Evolutionary conservation across 345 rosid species (phyloP).

Genomic region (Theobroma cacao): DNA sequence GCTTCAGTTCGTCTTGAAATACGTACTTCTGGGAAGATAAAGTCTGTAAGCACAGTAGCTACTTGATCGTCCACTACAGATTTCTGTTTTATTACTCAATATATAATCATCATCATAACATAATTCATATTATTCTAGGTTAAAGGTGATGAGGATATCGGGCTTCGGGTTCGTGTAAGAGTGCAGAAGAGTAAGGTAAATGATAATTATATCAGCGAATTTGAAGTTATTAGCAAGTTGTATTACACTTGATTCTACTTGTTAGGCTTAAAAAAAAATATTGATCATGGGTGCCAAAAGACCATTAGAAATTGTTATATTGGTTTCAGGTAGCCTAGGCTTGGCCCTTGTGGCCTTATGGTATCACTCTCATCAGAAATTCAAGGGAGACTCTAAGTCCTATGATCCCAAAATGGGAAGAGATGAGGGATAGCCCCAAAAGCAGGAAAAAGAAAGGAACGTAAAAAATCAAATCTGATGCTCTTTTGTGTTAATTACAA

Average conservation of each 20-base stretch:
- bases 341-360: not conserved
- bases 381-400: not conserved
- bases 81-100: not conserved
- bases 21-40: constrained; percentile 92
- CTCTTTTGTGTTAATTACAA: not conserved
- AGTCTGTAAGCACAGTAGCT: constrained; percentile 65
- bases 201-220: constrained; percentile 13
- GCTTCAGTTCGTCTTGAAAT: constrained; percentile 95
- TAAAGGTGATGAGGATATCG: constrained; percentile 94
- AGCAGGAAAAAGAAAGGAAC: not conserved
- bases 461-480: not conserved
- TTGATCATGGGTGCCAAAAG: not conserved
- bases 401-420: not conserved
- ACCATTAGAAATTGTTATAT: not conserved
- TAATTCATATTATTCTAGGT: constrained; percentile 32
- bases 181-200: constrained; percentile 96
- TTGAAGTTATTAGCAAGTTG: constrained; percentile 1
- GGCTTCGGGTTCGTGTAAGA: constrained; percentile 88
- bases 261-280: not conserved
- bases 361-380: not conserved
- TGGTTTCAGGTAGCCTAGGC: not conserved
- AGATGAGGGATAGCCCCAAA: not conserved
- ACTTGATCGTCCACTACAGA: not conserved
- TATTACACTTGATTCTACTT: not conserved
- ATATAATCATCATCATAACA: constrained; percentile 1